Percentiles rank a stretch among this genome's conserved stretches.
Evolutionary conservation across 345 rosid genomes (phyloP).

Genomic region (Melaleuca quinquenervia): DNA sequence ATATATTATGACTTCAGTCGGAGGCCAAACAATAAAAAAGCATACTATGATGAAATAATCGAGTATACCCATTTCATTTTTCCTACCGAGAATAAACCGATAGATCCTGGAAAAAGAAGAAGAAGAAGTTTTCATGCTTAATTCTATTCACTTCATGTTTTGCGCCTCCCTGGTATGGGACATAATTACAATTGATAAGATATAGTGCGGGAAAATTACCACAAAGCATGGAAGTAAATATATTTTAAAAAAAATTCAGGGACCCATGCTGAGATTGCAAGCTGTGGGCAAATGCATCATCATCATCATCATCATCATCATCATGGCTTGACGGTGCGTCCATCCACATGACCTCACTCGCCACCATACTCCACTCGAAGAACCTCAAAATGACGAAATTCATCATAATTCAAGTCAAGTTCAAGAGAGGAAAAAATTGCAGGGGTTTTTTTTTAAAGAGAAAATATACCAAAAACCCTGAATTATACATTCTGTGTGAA

Average conservation of each 20-base stretch:
- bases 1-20: neutral
- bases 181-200: too few relatives aligned
- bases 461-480: too few relatives aligned
- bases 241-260: neutral
- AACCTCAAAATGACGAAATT: neutral
- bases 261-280: neutral
- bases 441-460: neutral
- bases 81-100: neutral
- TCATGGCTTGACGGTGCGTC: neutral
- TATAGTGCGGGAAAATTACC: neutral
- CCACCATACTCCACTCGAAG: neutral
- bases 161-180: too few relatives aligned
- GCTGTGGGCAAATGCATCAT: neutral
- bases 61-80: neutral
- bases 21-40: neutral
- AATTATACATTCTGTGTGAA: too few relatives aligned
- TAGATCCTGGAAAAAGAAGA: neutral
- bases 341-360: neutral
- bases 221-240: rapidly evolving
- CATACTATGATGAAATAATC: neutral
- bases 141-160: rapidly evolving
- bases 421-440: neutral
- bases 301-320: neutral
- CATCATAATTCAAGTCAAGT: neutral
- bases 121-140: neutral